A percentile compares a stretch with the other conserved stretches of the same genome.
Evolutionary conservation across 192 early-diverging fungal genomes (phyloP).

Genomic region (Thamnidium elegans): DNA sequence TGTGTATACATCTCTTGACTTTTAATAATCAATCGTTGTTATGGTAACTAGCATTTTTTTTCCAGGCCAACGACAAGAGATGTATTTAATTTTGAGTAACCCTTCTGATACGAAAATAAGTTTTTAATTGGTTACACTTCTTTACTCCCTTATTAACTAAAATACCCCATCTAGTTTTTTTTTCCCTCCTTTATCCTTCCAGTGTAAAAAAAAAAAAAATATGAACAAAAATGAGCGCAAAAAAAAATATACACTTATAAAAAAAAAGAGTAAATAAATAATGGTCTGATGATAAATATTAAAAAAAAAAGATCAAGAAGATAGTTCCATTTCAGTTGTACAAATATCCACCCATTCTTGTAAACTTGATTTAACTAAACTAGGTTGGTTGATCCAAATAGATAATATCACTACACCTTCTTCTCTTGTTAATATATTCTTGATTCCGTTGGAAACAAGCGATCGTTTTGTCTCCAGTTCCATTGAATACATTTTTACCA

Average conservation of each 20-base stretch:
- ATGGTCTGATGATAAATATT: not conserved
- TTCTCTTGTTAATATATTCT: constrained; percentile 13
- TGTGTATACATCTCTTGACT: not conserved
- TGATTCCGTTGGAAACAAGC: constrained; percentile 12
- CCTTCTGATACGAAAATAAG: constrained; percentile 15
- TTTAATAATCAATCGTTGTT: no score
- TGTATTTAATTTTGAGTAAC: constrained; percentile 18
- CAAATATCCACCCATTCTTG: constrained; percentile 31
- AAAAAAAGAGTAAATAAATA: not conserved
- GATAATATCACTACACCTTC: constrained; percentile 33
- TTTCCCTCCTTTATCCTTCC: not conserved
- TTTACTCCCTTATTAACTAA: not conserved
- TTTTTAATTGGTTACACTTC: not conserved
- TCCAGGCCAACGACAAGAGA: not conserved
- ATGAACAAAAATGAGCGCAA: not conserved
- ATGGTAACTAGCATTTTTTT: not conserved
- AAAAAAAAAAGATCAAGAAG: not conserved
- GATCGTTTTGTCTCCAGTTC: constrained; percentile 24
- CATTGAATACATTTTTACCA: constrained; percentile 27
- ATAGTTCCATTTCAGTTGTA: constrained; percentile 22
- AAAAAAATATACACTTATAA: not conserved
- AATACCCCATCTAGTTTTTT: not conserved
- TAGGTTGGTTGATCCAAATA: constrained; percentile 36
- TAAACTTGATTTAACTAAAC: constrained; percentile 8
- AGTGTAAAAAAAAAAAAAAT: not conserved